Evolutionary conservation across 257 asterid species (phyloP), one percentile per base, ranked within the genome.

Genomic region (Solanum virginianum): DNA sequence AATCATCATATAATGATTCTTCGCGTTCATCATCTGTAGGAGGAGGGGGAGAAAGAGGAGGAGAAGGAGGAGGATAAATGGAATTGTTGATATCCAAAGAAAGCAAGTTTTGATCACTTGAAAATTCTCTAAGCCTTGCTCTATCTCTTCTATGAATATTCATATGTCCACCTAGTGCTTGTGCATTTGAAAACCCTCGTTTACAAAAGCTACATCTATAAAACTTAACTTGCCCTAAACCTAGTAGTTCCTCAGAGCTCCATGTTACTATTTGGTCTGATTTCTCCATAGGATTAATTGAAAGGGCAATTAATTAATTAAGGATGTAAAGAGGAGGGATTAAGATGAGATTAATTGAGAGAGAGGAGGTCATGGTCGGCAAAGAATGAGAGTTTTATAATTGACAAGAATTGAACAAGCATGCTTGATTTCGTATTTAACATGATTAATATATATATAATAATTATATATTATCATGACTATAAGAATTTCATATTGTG

Each of bases 111-210:
- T 10, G 15, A 69, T 90, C 91, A 49, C 84, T 43, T 13, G 90
- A 86, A 74, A 91, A 85, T 55, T 92, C 92, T 49, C 55, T 86
- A 51, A 94, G 95, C 80, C 87, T 92, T 1, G 96, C 97, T 81
- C 97, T 88, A 74, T 93, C 98, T 87, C 85, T 94, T 60, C 98
- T 80, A 84, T 94, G 98, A 49, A 93, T 90, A 74, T 94, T 94
- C 98, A 93, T 93, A 82, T 94, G 98, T 36, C 98, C 98, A 9
- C 98, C 97, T 26, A 93, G 86, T 7, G 98, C 98, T 77, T 93
- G 97, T 1, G 98, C 97, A 86, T 93, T 94, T 1, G 95, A 90
- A 72, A 94, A 94, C 0, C 95, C 93, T 45, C 96, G 84, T 84
- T 88, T 89, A 84, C 98, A 94, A 82, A 94, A 94, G 14, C 88